Base-by-base conservation (phyloP, 768 basidiomycete species). In the Dendrothele bispora region DNA sequence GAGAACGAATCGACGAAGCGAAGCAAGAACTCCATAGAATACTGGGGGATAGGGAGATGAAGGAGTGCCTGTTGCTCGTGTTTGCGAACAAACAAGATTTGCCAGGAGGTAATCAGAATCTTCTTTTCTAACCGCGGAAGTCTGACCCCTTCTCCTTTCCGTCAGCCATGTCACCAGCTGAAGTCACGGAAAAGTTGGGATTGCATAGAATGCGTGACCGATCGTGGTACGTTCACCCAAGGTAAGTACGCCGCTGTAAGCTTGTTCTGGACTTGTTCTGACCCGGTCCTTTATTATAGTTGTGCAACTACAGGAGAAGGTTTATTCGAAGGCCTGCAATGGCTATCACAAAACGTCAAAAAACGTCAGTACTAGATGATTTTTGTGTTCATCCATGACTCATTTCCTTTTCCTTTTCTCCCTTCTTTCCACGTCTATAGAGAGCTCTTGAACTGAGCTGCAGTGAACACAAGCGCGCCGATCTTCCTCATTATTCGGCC, bases 81-180 rank as follows among this genome's bases (percentile, higher is more conserved):
- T 98, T 98, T 69, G 95, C 95, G 27, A 98, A 98, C 74, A 98
- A 98, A 74, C 95, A 98, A 71, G 95, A 98, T 80, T 71, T 98
- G 57, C 93, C 93, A 7, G 93, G 91, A 68, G 95, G 95, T 95
- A 58, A 84, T 74, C 7, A 15, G 18, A 5, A 6, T 26, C 20
- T 4, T 46, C 10, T 5, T 20, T 15, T 17, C 11, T 18, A 6
- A 21, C 27, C 10, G 26, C 18, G 18, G 15, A 20, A 39, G 24
- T 6, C 18, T 26, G 26, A 6, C 4, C 32, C 21, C 38, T 38
- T 1, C 43, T 5, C 7, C 8, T 32, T 32, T 62, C 42, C 27
- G 18, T n/a, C 48, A 93, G 95, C 95, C 25, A 98, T 98, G 95
- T 94, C 93, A n/a, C 95, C 95, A 27, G 94, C 95, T 7, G 95